phyloP scores from a whole-genome alignment of 768 basidiomycete species.

The Punctularia strigosozonata region DNA sequence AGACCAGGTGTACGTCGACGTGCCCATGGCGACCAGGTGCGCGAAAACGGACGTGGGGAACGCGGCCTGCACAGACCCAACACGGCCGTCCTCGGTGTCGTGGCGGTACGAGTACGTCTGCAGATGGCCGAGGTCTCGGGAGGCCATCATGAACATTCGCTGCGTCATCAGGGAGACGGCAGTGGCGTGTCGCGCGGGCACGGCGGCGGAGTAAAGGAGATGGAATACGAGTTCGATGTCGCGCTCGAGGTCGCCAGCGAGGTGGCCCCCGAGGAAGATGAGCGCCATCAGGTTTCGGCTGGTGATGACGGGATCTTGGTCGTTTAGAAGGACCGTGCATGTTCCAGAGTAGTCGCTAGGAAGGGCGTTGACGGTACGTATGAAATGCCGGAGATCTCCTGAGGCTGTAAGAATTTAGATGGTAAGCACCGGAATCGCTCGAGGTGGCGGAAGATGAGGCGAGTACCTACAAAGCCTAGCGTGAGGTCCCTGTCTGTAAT shows the following conservation, averaged over 20 bases:
- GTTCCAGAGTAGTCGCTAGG: constrained; percentile 27
- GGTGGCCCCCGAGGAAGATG: constrained; percentile 24
- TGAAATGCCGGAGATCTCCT: constrained; percentile 32
- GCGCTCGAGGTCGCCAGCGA: constrained; percentile 18
- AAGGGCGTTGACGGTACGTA: constrained; percentile 29
- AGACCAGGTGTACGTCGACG: not conserved
- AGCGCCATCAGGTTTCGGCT: constrained; percentile 31
- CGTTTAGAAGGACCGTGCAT: constrained; percentile 30
- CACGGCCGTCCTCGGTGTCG: no score
- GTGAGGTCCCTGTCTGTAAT: no score
- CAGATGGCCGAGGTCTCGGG: constrained; percentile 4
- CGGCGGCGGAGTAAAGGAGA: constrained; percentile 32
- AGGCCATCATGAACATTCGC: constrained; percentile 3
- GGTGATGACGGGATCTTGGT: constrained; percentile 16
- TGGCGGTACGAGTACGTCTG: no score
- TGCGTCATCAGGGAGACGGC: constrained; percentile 12
- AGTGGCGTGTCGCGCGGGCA: constrained; percentile 22
- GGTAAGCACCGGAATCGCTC: no score
- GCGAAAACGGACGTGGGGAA: not conserved
- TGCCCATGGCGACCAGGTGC: not conserved
- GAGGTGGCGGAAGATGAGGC: no score
- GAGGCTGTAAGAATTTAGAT: no score
- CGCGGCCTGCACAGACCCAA: constrained; percentile 1
- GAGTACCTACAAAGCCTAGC: no score
- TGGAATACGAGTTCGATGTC: constrained; percentile 34